Conservation (phyloP, 305 asterid species). For the Solanum hybrid region DNA sequence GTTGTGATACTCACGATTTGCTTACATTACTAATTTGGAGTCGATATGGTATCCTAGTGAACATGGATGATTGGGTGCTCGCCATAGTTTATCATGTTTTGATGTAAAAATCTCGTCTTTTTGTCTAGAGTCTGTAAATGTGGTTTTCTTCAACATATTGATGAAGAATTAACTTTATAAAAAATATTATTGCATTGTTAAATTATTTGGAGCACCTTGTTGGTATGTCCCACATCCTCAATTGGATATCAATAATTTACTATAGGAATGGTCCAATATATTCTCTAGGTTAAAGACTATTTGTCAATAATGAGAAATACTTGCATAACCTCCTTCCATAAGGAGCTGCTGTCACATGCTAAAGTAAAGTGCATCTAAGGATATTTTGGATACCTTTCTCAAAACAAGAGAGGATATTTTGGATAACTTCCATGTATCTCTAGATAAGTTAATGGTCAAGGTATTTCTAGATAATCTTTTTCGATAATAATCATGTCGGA, state of each 20-base stretch:
- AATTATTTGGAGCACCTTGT: neutral
- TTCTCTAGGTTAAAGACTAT: neutral
- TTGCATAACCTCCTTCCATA: neutral
- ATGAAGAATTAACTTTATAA: neutral
- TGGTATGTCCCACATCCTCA: neutral
- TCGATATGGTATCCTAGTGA: neutral
- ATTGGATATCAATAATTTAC: neutral
- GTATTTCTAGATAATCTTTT: neutral
- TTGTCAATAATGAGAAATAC: neutral
- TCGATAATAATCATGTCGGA: neutral
- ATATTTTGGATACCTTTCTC: neutral
- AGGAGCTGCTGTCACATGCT: neutral
- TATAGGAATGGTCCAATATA: neutral
- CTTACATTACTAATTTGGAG: neutral
- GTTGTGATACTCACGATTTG: neutral
- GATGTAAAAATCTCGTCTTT: neutral
- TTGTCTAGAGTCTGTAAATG: neutral
- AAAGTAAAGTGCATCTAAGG: neutral
- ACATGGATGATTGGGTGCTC: neutral
- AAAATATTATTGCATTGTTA: neutral
- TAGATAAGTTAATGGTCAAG: neutral
- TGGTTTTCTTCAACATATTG: neutral
- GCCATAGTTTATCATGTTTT: neutral
- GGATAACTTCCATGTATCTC: neutral
- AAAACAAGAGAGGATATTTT: neutral